Base-by-base conservation (phyloP, 345 rosid species). In the Abelmoschus esculentus region DNA sequence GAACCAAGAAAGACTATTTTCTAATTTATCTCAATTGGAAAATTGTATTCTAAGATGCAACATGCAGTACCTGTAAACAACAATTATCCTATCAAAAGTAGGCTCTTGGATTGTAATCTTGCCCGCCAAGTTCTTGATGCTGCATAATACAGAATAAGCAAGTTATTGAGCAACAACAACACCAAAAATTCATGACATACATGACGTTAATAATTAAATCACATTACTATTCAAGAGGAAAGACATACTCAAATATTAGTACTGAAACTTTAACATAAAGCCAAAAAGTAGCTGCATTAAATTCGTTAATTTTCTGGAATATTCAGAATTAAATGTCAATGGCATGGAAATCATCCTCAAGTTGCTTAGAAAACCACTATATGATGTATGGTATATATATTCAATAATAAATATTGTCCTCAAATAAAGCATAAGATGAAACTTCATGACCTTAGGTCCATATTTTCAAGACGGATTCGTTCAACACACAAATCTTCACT, bases 391-490 rank as follows among this genome's bases (percentile, higher is more conserved):
- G 54, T 66, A 66, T 17, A 28, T 1, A 14, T 47, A 55, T 47
- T 66, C 7, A 66, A 46, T 1, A 47, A 66, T 66, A 66, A 28
- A 28, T 47, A 66, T 52, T 17, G 52, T 56, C 26, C 17, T 29
- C 26, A 17, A 36, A 36, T 36, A 36, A 6, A 1, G 42, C 42
- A 38, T 38, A 38, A 7, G 76, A 61, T 18, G 29, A 40, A 31
- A 53, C 67, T 34, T 11, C 19, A 70, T 57, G 72, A 90, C 98
- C 97, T 91, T 67, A 91, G 65, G 67, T 83, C 84, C 87, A 90
- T 80, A 69, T 88, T 93, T 72, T 93, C 97, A 61, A 93, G 86
- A 64, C 95, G 96, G 56, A 88, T 85, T n/a, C 98, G 87, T 72
- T 91, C 96, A 52, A 93, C 95, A 72, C 7, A 74, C 14, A 91